Percentiles rank a stretch among this genome's conserved stretches.
phyloP scores from a whole-genome alignment of 2,329 filamentous ascomycete genomes.

The Cladosporium sp. region DNA sequence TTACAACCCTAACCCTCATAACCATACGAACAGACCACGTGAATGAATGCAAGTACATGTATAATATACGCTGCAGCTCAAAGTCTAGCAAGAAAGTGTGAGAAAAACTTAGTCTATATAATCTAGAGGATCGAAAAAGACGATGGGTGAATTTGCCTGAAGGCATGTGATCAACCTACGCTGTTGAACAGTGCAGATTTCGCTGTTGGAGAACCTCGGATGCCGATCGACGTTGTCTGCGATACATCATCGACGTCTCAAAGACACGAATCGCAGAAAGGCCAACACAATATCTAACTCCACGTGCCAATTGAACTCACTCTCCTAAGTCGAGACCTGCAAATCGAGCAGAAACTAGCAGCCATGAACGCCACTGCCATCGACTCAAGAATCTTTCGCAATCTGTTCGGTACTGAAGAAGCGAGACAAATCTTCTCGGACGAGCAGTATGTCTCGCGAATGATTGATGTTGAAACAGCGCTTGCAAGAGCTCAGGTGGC shows the following conservation, averaged over 20 bases:
- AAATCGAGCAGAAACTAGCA: neutral
- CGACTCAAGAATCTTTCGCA: conserved; percentile 29
- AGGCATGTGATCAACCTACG: neutral
- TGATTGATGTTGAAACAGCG: conserved; percentile 11
- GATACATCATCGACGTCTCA: neutral
- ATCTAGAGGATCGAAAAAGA: no score
- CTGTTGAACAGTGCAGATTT: neutral
- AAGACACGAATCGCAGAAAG: neutral
- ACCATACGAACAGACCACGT: neutral
- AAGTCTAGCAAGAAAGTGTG: neutral
- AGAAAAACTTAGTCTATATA: no score
- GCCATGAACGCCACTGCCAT: conserved; percentile 30
- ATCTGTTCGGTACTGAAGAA: conserved; percentile 12
- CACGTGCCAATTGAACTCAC: neutral
- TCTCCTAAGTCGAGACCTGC: neutral
- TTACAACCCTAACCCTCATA: neutral
- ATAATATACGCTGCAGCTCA: neutral
- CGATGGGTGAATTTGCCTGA: neutral
- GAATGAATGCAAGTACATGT: no score
- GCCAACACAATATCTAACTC: neutral
- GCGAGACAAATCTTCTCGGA: conserved; percentile 4
- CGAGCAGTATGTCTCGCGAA: conserved; percentile 3
- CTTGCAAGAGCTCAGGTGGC: conserved; percentile 2
- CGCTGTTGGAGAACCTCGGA: neutral
- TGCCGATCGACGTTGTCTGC: neutral